phyloP scores from a whole-genome alignment of 768 basidiomycete species.

The Megacollybia marginata region DNA sequence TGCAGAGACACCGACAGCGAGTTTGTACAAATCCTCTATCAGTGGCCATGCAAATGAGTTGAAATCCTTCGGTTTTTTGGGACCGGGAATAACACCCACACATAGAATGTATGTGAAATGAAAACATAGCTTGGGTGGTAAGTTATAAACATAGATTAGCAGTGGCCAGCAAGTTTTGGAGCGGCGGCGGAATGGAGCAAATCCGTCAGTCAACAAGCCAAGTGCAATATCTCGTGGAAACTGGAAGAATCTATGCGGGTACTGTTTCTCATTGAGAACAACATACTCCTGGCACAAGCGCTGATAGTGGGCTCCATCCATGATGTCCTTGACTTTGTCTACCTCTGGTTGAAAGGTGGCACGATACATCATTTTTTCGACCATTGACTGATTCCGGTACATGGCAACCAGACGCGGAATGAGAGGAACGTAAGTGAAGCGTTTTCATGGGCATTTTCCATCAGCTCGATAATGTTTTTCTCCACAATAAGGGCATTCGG shows the following conservation, averaged over 20 bases:
- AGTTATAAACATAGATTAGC: constrained; percentile 26
- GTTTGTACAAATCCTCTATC: constrained; percentile 16
- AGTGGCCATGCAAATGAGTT: constrained; percentile 24
- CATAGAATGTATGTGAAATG: constrained; percentile 18
- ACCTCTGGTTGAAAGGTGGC: not conserved
- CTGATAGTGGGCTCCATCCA: constrained; percentile 19
- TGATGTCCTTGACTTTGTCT: constrained; percentile 17
- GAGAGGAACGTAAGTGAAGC: not conserved
- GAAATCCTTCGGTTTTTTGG: constrained; percentile 19
- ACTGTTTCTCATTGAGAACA: constrained; percentile 7
- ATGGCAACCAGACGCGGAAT: not conserved
- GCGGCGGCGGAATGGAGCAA: constrained; percentile 7
- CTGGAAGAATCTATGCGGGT: not conserved
- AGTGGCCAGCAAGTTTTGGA: constrained; percentile 22
- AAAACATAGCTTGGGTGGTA: constrained; percentile 20
- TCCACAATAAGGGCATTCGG: too few species aligned
- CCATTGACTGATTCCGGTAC: not conserved
- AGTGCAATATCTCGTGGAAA: constrained; percentile 1
- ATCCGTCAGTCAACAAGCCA: constrained; percentile 2
- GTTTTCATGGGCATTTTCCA: too few species aligned
- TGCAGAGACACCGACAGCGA: constrained; percentile 17
- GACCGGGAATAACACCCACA: constrained; percentile 25
- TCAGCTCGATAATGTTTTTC: too few species aligned
- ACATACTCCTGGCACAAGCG: constrained; percentile 7
- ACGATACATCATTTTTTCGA: not conserved